Evolutionary conservation across 2,329 filamentous ascomycete species (phyloP), one percentile per base, ranked within the genome.

Genomic region (Clarireedia paspali): DNA sequence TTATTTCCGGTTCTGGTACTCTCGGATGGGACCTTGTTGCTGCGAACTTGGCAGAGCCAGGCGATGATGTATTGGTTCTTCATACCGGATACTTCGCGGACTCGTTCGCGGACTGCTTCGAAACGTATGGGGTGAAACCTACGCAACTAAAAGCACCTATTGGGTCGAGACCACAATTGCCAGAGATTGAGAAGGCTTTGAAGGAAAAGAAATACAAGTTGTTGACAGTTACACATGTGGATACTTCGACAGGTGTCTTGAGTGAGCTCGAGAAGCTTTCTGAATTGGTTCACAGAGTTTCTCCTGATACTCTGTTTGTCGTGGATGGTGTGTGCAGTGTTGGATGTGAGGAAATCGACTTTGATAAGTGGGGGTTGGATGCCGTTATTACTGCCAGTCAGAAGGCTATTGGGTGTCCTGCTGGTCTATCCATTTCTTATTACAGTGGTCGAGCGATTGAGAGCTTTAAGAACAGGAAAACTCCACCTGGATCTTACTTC

Each of bases 291-390:
- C 88, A 88, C 71, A 81, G 81, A 53, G 89, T 96, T 61, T 95
- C 90, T 60, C 94, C 94, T 0, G 85, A 96, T 52, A 99, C 94
- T 1, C 79, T 99, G 55, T 75, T 99, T 59, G 81, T 97, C 51
- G 92, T 96, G 55, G 94, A 99, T 70, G 94, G 92, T 61, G 94
- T 99, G 50, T 99, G 94, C 83, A 95, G 89, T 72, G 91, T 99
- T 54, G 94, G 91, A 47, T 91, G 86, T 65, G 94, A 99, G 74
- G 91, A 97, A 75, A 92, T 99, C 66, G 85, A 86, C 46, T 99
- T 99, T 71, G 94, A 99, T 70, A 88, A 88, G 54, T 97, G 92
- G 94, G 85, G 87, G 62, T 77, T 99, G 49, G 94, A 99, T 71
- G 90, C 85, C 64, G 92, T 96, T 45, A 78, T 99, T 57, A 99